These are phyloP conservation scores for Cryphonectria radicalis DNA, from an alignment of 2,329 filamentous ascomycete genomes.

Conservation along the genomic window DNA sequence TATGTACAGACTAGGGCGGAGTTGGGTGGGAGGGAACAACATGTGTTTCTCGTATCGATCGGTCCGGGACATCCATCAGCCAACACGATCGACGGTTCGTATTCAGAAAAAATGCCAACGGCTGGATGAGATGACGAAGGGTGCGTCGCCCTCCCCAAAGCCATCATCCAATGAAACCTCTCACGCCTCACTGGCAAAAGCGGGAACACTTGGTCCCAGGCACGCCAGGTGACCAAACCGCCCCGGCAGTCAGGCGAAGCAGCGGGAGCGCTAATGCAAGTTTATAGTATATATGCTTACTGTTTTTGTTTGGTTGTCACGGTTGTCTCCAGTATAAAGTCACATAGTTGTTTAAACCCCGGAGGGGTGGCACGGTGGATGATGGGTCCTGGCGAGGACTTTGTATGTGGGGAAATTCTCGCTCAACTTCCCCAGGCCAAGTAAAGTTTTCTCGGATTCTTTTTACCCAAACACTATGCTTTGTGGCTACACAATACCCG, in stretches of 20 bases:
- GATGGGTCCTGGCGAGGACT: background rate
- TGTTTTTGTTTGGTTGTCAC: background rate
- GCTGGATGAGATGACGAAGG: background rate
- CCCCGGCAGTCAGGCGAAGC: background rate
- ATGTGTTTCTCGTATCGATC: constrained; percentile 5
- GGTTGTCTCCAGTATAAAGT: too few species aligned
- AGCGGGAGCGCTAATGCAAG: constrained; percentile 8
- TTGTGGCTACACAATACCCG: background rate
- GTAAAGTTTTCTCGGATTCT: background rate
- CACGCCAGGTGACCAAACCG: background rate
- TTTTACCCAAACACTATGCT: background rate
- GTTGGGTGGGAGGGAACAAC: background rate
- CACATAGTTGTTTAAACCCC: background rate
- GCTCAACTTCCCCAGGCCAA: background rate
- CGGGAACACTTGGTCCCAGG: background rate
- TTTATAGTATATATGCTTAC: background rate
- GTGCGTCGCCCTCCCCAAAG: too few species aligned
- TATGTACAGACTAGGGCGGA: background rate
- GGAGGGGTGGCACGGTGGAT: background rate
- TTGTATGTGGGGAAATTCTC: background rate
- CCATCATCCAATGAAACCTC: too few species aligned
- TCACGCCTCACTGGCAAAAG: background rate
- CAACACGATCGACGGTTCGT: constrained; percentile 27
- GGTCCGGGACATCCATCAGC: constrained; percentile 4
- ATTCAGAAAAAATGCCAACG: constrained; percentile 10